A percentile compares a stretch with the other conserved stretches of the same genome.
Evolutionary conservation across 2,329 filamentous ascomycete genomes (phyloP).

Genomic region (Stagonosporopsis cucurbitacearum): DNA sequence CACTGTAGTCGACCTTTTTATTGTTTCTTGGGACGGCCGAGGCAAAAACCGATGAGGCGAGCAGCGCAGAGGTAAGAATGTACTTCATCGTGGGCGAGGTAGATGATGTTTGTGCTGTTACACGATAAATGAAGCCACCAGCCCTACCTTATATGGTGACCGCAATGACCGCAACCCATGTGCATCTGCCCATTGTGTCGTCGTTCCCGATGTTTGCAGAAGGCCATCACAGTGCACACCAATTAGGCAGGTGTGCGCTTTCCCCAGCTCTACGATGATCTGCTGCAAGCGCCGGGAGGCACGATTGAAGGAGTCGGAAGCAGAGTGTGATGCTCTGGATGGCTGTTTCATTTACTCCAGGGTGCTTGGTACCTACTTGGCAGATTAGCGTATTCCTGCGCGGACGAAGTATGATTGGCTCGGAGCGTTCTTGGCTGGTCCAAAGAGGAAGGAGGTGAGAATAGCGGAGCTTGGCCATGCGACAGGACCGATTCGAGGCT

Average conservation of each 20-base stretch:
- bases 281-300: slow-evolving; percentile 31
- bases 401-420: slow-evolving; percentile 23
- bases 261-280: slow-evolving; percentile 14
- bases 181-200: slow-evolving; percentile 34
- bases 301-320: slow-evolving; percentile 22
- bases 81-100: slow-evolving; percentile 36
- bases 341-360: slow-evolving; percentile 37
- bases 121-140: neutral
- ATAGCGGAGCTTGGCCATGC: slow-evolving; percentile 23
- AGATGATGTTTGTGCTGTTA: slow-evolving; percentile 7
- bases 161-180: neutral
- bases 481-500: slow-evolving; percentile 23
- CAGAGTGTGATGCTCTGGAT: slow-evolving; percentile 23
- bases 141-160: slow-evolving; percentile 23
- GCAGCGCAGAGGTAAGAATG: slow-evolving; percentile 35
- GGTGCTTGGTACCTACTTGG: slow-evolving; percentile 29
- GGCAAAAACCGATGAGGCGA: slow-evolving; percentile 33
- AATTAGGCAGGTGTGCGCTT: slow-evolving; percentile 34
- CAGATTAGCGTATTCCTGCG: slow-evolving; percentile 13
- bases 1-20: slow-evolving; percentile 46
- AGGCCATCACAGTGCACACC: slow-evolving; percentile 21
- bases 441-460: slow-evolving; percentile 26
- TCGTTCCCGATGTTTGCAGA: slow-evolving; percentile 11
- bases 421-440: slow-evolving; percentile 20
- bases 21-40: slow-evolving; percentile 34